Conservation (phyloP, 257 asterid genomes). For the Przewalskia tangutica region DNA sequence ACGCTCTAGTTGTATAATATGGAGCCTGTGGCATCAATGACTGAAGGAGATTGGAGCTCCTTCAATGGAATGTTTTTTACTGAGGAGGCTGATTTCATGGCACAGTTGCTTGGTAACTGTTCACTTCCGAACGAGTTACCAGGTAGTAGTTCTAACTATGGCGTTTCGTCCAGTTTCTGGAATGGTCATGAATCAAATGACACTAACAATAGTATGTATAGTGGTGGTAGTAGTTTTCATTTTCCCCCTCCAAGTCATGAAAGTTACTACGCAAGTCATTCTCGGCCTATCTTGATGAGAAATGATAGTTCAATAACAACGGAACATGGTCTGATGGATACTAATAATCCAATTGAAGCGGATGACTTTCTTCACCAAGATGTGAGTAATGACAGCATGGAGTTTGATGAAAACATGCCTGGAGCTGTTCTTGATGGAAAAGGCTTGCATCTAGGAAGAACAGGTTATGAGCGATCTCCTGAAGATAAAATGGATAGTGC, state of each 20-base stretch:
- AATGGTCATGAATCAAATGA: neutral
- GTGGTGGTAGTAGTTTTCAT: constrained; percentile 7
- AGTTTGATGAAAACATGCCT: too few species aligned
- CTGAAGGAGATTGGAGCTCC: constrained; percentile 63
- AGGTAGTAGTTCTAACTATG: constrained; percentile 9
- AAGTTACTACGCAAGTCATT: constrained; percentile 4
- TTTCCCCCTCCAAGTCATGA: constrained; percentile 21
- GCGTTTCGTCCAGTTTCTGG: constrained; percentile 3
- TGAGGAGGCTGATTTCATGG: constrained; percentile 34
- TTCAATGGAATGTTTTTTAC: constrained; percentile 39
- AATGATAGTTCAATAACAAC: constrained; percentile 12
- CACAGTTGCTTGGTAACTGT: constrained; percentile 18
- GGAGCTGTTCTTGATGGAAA: constrained; percentile 7
- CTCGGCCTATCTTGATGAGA: neutral
- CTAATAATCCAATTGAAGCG: constrained; percentile 11
- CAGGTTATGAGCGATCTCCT: neutral
- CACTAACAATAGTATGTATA: constrained; percentile 4
- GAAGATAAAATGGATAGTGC: constrained; percentile 16
- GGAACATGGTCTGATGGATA: constrained; percentile 10
- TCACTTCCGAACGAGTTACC: constrained; percentile 24
- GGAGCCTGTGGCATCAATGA: constrained; percentile 46
- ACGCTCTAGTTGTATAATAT: constrained; percentile 5
- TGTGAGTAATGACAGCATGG: constrained; percentile 23
- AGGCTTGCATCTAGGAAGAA: neutral
- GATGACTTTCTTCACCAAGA: constrained; percentile 34